Evolutionary conservation across 768 basidiomycete genomes (phyloP), one percentile per base, ranked within the genome.

Genomic region (Chalciporus piperatus): DNA sequence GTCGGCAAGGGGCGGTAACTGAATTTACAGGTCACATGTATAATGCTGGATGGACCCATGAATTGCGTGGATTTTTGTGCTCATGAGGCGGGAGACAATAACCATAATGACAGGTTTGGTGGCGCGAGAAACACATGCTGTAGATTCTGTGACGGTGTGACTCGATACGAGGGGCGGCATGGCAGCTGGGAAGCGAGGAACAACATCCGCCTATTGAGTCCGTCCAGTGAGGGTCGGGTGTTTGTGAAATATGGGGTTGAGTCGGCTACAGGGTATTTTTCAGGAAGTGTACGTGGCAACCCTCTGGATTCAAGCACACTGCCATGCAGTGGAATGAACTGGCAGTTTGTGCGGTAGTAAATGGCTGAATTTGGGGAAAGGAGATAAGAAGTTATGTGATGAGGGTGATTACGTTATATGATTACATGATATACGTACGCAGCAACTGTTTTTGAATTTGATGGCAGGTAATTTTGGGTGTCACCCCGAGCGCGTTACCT

Each of bases 361-460:
- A 22, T 14, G 33, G 9, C 57, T 44, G 19, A 32, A 51, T n/a
- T n/a, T n/a, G 41, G 51, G 46, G 22, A 45, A 17, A 38, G 28
- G 14, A 38, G 59, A 61, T 51, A 62, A 57, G 47, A 12, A 19
- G n/a, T 19, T 16, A 25, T 41, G 30, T 62, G 61, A 65, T 63
- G 54, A 14, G 51, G 22, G 20, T 46, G 47, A 35, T 65, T 65
- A 66, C 49, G 58, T 58, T 30, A 65, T 60, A 39, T n/a, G 52
- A 54, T 67, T 67, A 67, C 62, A 60, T 64, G 58, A 58, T 52
- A 9, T 47, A 61, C 57, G 38, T 66, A 66, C 65, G 59, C 64
- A 63, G 65, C 53, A 63, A 62, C 56, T 57, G 50, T 51, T 67
- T 67, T 67, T 65, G 62, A 62, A 64, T 66, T 63, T 68, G 65